These are phyloP conservation scores for Orobanche coerulescens DNA, from an alignment of 257 asterid species.

Conservation along the genomic window DNA sequence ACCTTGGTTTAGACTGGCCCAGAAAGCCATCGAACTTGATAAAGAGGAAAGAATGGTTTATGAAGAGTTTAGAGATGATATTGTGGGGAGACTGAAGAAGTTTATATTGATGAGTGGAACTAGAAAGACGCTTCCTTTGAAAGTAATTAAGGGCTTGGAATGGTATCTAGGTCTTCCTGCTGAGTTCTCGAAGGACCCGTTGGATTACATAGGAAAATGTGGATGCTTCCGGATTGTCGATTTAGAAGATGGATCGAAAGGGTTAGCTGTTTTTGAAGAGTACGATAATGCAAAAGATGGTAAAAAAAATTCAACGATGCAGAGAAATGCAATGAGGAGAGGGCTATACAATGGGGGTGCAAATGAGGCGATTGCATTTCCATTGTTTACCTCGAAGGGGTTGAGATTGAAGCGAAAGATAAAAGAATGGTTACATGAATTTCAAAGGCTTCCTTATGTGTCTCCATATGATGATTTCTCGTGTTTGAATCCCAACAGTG, in stretches of 20 bases:
- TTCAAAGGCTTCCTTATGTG: slow-evolving; percentile 64
- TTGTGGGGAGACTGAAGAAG: slow-evolving; percentile 56
- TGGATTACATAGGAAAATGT: slow-evolving; percentile 28
- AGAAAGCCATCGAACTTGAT: slow-evolving; percentile 57
- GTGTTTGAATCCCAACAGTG: slow-evolving; percentile 44
- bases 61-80: slow-evolving; percentile 41
- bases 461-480: slow-evolving; percentile 64
- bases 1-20: slow-evolving; percentile 83
- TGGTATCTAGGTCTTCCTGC: slow-evolving; percentile 83
- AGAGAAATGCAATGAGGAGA: slow-evolving; percentile 49
- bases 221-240: slow-evolving; percentile 45
- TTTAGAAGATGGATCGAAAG: slow-evolving; percentile 64
- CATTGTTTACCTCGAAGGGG: slow-evolving; percentile 76
- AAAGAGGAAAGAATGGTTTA: slow-evolving; percentile 55
- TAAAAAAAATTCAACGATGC: slow-evolving; percentile 40
- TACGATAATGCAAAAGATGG: slow-evolving; percentile 18
- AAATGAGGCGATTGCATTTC: slow-evolving; percentile 52
- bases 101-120: slow-evolving; percentile 63
- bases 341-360: slow-evolving; percentile 46
- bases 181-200: slow-evolving; percentile 48
- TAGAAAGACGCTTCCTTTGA: slow-evolving; percentile 55
- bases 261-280: slow-evolving; percentile 41
- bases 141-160: slow-evolving; percentile 54
- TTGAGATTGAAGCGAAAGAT: slow-evolving; percentile 69
- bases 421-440: slow-evolving; percentile 59